Conservation (phyloP, 108 stramenopile species). For the Mayamaea pseudoterrestris region DNA sequence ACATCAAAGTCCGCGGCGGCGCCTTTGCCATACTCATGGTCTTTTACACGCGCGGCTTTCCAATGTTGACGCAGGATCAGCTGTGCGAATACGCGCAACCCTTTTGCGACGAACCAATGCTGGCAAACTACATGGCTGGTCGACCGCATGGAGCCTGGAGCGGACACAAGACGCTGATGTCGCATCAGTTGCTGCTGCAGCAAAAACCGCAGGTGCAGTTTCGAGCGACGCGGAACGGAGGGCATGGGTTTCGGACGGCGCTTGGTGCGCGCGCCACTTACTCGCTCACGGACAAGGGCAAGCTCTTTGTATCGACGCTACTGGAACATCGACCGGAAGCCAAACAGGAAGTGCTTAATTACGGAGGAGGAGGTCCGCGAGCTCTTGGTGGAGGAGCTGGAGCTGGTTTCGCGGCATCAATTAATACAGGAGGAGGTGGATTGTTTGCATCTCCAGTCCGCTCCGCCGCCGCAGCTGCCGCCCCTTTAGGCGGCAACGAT, state of each 20-base stretch:
- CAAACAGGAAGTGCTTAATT: background rate
- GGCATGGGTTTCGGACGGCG: background rate
- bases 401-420: too few relatives aligned
- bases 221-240: slow-evolving; percentile 2
- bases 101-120: slow-evolving; percentile 22
- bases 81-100: slow-evolving; percentile 10
- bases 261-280: too few relatives aligned
- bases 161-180: slow-evolving; percentile 14
- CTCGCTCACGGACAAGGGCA: slow-evolving; percentile 15
- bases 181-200: slow-evolving; percentile 12
- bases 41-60: slow-evolving; percentile 9
- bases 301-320: slow-evolving; percentile 12
- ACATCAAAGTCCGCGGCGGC: slow-evolving; percentile 16
- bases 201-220: slow-evolving; percentile 3
- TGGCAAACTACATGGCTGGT: slow-evolving; percentile 17
- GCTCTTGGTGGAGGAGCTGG: background rate
- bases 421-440: too few relatives aligned
- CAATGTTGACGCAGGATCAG: slow-evolving; percentile 15
- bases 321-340: slow-evolving; percentile 5
- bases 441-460: too few relatives aligned
- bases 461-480: too few relatives aligned
- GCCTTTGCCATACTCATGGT: slow-evolving; percentile 21
- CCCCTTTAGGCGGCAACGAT: too few relatives aligned
- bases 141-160: slow-evolving; percentile 21
- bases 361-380: background rate